Evolutionary conservation across 805 yeast species (phyloP), one percentile per base, ranked within the genome.

Genomic region (Spathaspora passalidarum): DNA sequence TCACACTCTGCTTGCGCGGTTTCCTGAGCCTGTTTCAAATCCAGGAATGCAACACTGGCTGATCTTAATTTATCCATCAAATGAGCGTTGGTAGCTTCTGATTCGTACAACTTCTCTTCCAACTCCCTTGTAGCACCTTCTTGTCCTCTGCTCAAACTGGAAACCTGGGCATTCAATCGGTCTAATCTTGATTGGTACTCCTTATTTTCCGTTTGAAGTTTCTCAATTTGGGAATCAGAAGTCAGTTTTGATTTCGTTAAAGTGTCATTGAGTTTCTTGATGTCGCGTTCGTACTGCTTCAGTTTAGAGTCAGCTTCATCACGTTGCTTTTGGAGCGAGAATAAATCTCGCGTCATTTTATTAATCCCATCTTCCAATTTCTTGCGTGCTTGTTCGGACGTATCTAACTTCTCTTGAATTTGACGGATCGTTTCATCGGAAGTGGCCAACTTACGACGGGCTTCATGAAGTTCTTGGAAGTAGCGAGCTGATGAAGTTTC

Each of bases 361-460:
- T 90, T 90, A 43, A 91, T 84, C 3, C 96, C 97, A 48, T 81
- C 84, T 56, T 91, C 97, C 1, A 92, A 86, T 51, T 78, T 83
- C 20, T 73, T 72, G 54, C 81, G 84, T 10, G 75, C 77, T 7
- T 60, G 62, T 38, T 66, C 72, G 6, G 67, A 45, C 1, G 57
- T 48, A 3, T 57, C 58, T 13, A 75, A 53, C 48, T 71, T 70
- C 2, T 49, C 48, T 35, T 63, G 62, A 14, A 75, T 51, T 14
- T 57, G 56, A 25, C 62, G 63, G 14, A 63, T 39, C 0, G 59
- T 42, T 10, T 61, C 72, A 5, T 53, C 60, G 9, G 65, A 51
- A 1, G 50, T 36, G 1, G 56, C 50, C 16, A 59, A 54, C 38
- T 57, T 54, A 47, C 66, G 69, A 21, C 59, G 49, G 1, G 66